These are phyloP conservation scores for Suhomyces anneliseae DNA, from an alignment of 1,139 yeast genomes.

Conservation along the genomic window DNA sequence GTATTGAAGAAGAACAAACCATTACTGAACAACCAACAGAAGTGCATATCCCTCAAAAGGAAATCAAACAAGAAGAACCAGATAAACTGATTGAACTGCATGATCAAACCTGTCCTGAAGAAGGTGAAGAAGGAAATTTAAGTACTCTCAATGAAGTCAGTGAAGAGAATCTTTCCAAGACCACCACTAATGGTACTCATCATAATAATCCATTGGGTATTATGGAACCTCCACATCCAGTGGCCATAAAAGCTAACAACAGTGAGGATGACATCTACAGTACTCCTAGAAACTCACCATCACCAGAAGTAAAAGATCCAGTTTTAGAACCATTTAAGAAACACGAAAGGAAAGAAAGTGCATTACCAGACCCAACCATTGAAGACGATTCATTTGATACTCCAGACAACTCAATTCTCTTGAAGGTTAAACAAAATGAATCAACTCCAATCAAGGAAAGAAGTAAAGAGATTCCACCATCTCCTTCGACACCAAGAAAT, in stretches of 20 bases:
- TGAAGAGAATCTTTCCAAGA: constrained; percentile 12
- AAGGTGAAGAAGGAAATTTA: constrained; percentile 9
- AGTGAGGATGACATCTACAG: constrained; percentile 4
- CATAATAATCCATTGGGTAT: background rate
- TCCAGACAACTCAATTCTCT: background rate
- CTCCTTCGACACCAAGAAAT: constrained; percentile 12
- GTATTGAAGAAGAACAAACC: background rate
- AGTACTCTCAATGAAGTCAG: constrained; percentile 15
- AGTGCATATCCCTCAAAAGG: background rate
- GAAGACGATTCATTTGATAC: constrained; percentile 9
- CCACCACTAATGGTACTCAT: background rate
- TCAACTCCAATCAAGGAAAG: background rate
- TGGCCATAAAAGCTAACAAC: background rate
- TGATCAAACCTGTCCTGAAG: background rate
- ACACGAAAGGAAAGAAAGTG: constrained; percentile 11
- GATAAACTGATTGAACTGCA: constrained; percentile 1
- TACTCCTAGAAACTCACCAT: constrained; percentile 6
- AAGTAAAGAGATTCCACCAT: background rate
- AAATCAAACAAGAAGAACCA: background rate
- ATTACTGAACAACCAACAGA: background rate
- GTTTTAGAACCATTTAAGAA: background rate
- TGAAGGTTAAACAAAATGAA: constrained; percentile 1
- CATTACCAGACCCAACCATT: constrained; percentile 18
- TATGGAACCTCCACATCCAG: background rate
- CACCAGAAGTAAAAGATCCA: background rate